Conservation (phyloP, 176 grass and related monocot genomes). For the Chrysopogon serrulatus region DNA sequence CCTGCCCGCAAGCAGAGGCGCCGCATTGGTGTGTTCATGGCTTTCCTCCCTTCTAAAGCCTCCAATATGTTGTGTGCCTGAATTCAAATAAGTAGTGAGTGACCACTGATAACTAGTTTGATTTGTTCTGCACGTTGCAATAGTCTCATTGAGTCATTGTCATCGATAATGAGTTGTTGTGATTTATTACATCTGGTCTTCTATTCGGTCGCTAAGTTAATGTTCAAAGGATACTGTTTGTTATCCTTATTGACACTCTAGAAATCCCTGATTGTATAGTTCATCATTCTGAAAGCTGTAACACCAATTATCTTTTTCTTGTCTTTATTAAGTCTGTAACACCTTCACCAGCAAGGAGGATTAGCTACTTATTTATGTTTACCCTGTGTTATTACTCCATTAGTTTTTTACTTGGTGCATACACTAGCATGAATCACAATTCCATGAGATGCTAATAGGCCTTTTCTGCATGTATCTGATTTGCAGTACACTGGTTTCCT, state of each 20-base stretch:
- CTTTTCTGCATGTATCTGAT: not conserved
- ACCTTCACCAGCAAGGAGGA: not conserved
- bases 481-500: not conserved
- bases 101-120: too few relatives aligned
- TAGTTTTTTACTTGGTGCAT: not conserved
- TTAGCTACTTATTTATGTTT: not conserved
- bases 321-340: not conserved
- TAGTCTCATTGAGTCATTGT: not conserved
- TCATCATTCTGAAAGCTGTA: not conserved
- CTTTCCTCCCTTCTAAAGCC: not conserved
- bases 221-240: not conserved
- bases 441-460: not conserved
- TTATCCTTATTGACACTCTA: not conserved
- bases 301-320: not conserved
- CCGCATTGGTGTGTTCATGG: constrained; percentile 38
- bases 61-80: not conserved
- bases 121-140: not conserved
- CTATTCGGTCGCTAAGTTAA: not conserved
- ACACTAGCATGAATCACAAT: not conserved
- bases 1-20: constrained; percentile 79
- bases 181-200: not conserved
- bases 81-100: not conserved
- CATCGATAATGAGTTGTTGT: not conserved
- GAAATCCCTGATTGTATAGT: not conserved
- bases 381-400: not conserved